Evolutionary conservation across 2,329 filamentous ascomycete genomes (phyloP).

Genomic region (Fusarium compactum): DNA sequence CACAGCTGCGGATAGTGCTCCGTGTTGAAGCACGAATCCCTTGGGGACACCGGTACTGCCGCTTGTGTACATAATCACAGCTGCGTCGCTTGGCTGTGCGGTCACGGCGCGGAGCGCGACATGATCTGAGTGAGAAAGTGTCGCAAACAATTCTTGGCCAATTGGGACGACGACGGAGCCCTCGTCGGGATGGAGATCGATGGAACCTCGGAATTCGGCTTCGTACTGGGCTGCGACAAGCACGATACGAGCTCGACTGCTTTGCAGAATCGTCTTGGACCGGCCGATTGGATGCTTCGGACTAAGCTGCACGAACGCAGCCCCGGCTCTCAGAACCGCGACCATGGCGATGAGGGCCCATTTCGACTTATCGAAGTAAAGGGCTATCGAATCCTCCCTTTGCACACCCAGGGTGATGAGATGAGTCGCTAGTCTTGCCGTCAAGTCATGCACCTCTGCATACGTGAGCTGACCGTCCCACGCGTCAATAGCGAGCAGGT

Average conservation of each 20-base stretch:
- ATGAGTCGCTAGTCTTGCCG: conserved; percentile 27
- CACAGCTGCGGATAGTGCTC: conserved; percentile 15
- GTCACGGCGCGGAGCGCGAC: conserved; percentile 4
- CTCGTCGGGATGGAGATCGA: not conserved
- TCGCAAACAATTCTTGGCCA: conserved; percentile 8
- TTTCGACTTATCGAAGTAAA: conserved; percentile 34
- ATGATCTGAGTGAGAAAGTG: conserved; percentile 9
- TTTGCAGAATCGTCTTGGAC: conserved; percentile 20
- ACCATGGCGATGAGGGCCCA: conserved; percentile 31
- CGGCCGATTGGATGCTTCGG: conserved; percentile 32
- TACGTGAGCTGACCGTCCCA: conserved; percentile 36
- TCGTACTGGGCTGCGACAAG: conserved; percentile 26
- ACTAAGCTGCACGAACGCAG: conserved; percentile 19
- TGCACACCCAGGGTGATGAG: conserved; percentile 22
- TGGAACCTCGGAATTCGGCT: conserved; percentile 1
- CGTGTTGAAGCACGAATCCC: conserved; percentile 28
- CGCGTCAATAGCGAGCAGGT: conserved; percentile 22
- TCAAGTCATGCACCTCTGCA: conserved; percentile 29
- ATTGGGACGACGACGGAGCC: conserved; percentile 6
- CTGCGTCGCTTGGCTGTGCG: conserved; percentile 11
- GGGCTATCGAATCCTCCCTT: conserved; percentile 12
- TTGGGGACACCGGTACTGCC: conserved; percentile 30
- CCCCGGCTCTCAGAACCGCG: conserved; percentile 27
- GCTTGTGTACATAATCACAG: conserved; percentile 35
- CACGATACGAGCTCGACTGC: conserved; percentile 31